phyloP scores from a whole-genome alignment of 1,284 basidiomycete species.

The Sanghuangporus baumii region DNA sequence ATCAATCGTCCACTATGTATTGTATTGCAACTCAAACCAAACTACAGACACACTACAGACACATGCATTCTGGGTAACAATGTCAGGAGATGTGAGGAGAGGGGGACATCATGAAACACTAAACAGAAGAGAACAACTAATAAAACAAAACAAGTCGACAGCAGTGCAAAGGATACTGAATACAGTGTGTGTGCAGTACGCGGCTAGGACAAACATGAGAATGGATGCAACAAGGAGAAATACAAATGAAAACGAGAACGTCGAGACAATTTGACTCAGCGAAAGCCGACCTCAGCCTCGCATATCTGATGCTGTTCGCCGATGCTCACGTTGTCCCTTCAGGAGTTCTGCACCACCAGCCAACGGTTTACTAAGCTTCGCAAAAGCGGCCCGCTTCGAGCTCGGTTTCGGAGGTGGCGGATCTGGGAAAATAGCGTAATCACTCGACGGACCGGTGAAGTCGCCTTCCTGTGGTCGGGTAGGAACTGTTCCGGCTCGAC shows the following conservation, averaged over 20 bases:
- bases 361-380: slow-evolving; percentile 53
- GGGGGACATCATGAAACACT: not conserved
- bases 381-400: slow-evolving; percentile 60
- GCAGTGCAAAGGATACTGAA: not conserved
- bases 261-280: not conserved
- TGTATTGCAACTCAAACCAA: not conserved
- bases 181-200: slow-evolving; percentile 10
- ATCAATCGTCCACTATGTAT: not conserved
- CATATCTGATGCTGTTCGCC: slow-evolving; percentile 56
- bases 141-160: slow-evolving; percentile 12
- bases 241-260: not conserved
- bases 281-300: slow-evolving; percentile 28
- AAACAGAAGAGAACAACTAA: not conserved
- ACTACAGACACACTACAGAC: no score
- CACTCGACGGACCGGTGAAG: slow-evolving; percentile 57
- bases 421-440: slow-evolving; percentile 66
- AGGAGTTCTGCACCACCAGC: slow-evolving; percentile 39
- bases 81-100: not conserved
- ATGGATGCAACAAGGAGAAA: slow-evolving; percentile 2
- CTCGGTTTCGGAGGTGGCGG: slow-evolving; percentile 49
- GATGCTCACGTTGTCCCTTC: slow-evolving; percentile 37
- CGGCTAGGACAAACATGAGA: slow-evolving; percentile 13
- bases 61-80: not conserved
- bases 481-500: slow-evolving; percentile 16
- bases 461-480: slow-evolving; percentile 29